Evolutionary conservation across 495 filamentous ascomycete species (phyloP).

Genomic region (Talaromyces proteolyticus): DNA sequence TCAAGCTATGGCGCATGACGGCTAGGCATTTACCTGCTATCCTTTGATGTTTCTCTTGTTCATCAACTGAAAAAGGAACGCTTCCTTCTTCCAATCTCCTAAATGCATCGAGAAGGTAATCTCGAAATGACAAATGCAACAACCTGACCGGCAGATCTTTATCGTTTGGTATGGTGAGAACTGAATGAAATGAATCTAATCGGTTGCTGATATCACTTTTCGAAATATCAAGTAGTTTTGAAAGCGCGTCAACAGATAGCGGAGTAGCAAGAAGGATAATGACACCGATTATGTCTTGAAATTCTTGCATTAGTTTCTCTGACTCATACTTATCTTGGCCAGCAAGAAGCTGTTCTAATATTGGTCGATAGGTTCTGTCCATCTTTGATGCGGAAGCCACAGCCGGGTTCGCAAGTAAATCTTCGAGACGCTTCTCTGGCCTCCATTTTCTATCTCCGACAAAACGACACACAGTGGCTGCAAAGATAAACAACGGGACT

Average conservation of each 20-base stretch:
- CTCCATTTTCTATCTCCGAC: slow-evolving; percentile 11
- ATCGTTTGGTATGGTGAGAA: slow-evolving; percentile 4
- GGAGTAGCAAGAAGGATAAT: slow-evolving; percentile 21
- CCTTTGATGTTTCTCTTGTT: slow-evolving; percentile 8
- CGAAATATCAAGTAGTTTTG: slow-evolving; percentile 7
- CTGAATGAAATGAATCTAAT: slow-evolving; percentile 9
- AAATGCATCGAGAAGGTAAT: slow-evolving; percentile 21
- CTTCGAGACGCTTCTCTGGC: slow-evolving; percentile 9
- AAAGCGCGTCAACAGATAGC: slow-evolving; percentile 14
- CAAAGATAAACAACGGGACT: slow-evolving; percentile 27
- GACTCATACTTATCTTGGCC: slow-evolving; percentile 5
- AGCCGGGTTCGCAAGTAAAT: slow-evolving; percentile 11
- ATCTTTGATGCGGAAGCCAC: slow-evolving; percentile 11
- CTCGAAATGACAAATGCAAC: slow-evolving; percentile 16
- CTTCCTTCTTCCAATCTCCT: no score
- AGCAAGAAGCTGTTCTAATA: slow-evolving; percentile 15
- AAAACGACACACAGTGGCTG: slow-evolving; percentile 24
- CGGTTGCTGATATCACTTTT: slow-evolving; percentile 8
- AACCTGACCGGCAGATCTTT: neutral
- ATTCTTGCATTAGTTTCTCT: slow-evolving; percentile 13
- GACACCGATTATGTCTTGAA: slow-evolving; percentile 17
- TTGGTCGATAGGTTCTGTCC: slow-evolving; percentile 17
- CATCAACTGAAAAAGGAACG: slow-evolving; percentile 30
- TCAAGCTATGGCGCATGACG: slow-evolving; percentile 17
- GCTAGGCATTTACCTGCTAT: slow-evolving; percentile 17